Evolutionary conservation across 345 rosid species (phyloP), one percentile per base, ranked within the genome.

Genomic region (Salix brachista): DNA sequence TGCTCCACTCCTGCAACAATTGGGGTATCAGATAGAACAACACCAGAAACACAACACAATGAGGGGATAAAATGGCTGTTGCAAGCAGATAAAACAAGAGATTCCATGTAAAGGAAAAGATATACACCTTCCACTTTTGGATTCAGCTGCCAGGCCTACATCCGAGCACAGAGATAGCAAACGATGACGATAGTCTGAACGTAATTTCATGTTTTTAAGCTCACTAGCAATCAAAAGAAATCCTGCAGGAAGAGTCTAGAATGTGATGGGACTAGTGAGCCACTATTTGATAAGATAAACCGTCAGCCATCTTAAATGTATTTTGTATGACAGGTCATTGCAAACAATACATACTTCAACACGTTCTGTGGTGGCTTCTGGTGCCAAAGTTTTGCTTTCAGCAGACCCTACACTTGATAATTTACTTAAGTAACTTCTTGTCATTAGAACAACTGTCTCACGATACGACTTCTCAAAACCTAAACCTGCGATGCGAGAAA

Each of bases 231-330:
- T 90, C 82, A 92, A 84, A 87, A 88, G 93, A 88, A 96, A 92
- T 80, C 98, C 99, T 82, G 97, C 97, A 85, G 99, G 99, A 80
- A 96, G 99, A 86, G 98, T 96, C 99, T 96, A 89, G 88, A 89
- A 80, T 77, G 84, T 78, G 83, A 83, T 76, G 78, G 86, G 84
- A 91, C 75, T 56, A 71, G 89, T 90, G 83, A 89, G 92, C 79
- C 78, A 77, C 80, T 82, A 80, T 76, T 64, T 80, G 71, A 81
- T 74, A 81, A 71, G 77, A 69, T 73, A 73, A 81, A 26, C 34
- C 41, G 56, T 68, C 77, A 79, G 72, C 54, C 58, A 75, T 76
- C 75, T 67, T 39, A 76, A 46, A 77, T 46, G 10, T 14, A 64
- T 71, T 65, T 69, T 41, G 26, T 58, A 80, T 25, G 58, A 56